Base-by-base conservation (phyloP, 768 basidiomycete genomes). In the Hypholoma sublateritium region DNA sequence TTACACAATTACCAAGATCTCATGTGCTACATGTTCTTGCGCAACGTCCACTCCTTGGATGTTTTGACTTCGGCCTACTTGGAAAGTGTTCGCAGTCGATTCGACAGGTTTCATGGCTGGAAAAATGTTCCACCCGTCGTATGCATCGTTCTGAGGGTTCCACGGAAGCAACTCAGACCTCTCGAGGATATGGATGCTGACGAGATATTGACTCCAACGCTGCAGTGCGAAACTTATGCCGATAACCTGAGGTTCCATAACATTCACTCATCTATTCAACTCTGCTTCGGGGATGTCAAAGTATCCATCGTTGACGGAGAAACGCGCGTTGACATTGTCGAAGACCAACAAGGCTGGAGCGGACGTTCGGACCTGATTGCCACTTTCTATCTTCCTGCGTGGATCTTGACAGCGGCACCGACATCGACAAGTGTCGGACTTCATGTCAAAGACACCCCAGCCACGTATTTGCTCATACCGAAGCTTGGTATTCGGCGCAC, bases 1-100 rank as follows among this genome's bases (percentile, higher is more conserved):
- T n/a, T 14, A 4, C 70, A 69, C 50, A 65, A 69, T 58, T 73
- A 70, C 45, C 74, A 78, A 55, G 78, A 80, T 19, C 61, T 80
- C 4, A 69, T 69, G 37, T 72, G 69, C 32, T 70, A 74, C 41
- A 66, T 80, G 4, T 66, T 74, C 53, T 62, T 71, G 17, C 67
- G 66, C 25, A 66, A 69, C 34, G 52, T 79, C 3, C 55, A 69
- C 50, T 57, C 59, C 9, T 37, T 60, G 36, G 19, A 47, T 3
- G 21, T 49, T 4, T 51, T 68, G 21, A 37, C 43, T 16, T 35
- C 60, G 9, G 43, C 19, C 7, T 63, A 52, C 25, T 3, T 66
- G n/a, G 45, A 56, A 5, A 39, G 21, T 6, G 39, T 62, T 24
- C 56, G 50, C 19, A 52, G 34, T 8, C 41, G 52, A 59, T 34